These are phyloP conservation scores for Tardiomyces blankii DNA, from an alignment of 1,139 yeast species.

Conservation along the genomic window DNA sequence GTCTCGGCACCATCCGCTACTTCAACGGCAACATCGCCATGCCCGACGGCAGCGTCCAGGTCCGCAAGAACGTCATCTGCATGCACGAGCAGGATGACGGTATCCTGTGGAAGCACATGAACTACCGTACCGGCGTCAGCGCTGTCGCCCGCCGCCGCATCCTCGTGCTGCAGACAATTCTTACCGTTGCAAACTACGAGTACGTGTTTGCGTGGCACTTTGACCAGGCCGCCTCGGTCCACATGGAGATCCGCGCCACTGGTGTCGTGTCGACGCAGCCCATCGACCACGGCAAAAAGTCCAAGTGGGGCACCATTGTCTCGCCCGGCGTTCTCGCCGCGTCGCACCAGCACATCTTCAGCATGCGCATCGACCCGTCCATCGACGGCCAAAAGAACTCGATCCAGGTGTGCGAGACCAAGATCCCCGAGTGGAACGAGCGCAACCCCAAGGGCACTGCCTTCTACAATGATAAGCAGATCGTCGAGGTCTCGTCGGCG, in stretches of 20 bases:
- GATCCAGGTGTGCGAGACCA: conserved; percentile 59
- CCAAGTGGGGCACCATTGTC: conserved; percentile 77
- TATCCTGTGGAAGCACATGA: conserved; percentile 71
- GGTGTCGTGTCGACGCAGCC: conserved; percentile 67
- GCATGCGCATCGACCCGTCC: conserved; percentile 81
- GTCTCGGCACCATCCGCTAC: conserved; percentile 79
- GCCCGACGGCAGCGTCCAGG: conserved; percentile 52
- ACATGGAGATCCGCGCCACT: conserved; percentile 79
- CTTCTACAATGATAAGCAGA: conserved; percentile 51
- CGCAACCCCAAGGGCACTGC: conserved; percentile 69
- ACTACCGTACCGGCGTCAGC: conserved; percentile 64
- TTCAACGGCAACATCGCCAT: conserved; percentile 55
- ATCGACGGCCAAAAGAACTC: conserved; percentile 77
- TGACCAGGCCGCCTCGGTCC: conserved; percentile 75
- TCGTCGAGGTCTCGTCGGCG: conserved; percentile 60
- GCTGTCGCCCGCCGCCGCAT: conserved; percentile 81
- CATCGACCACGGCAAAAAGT: conserved; percentile 61
- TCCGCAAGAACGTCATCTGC: conserved; percentile 68
- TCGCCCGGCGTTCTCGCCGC: conserved; percentile 86
- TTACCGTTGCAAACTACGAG: conserved; percentile 87
- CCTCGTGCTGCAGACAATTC: conserved; percentile 74
- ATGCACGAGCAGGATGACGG: conserved; percentile 88
- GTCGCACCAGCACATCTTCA: conserved; percentile 77
- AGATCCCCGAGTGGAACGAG: conserved; percentile 44
- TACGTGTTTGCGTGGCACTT: conserved; percentile 69